A percentile compares a stretch with the other conserved stretches of the same genome.
Conservation (phyloP, 1,284 basidiomycete genomes). For the Laetiporus sulphureus region DNA sequence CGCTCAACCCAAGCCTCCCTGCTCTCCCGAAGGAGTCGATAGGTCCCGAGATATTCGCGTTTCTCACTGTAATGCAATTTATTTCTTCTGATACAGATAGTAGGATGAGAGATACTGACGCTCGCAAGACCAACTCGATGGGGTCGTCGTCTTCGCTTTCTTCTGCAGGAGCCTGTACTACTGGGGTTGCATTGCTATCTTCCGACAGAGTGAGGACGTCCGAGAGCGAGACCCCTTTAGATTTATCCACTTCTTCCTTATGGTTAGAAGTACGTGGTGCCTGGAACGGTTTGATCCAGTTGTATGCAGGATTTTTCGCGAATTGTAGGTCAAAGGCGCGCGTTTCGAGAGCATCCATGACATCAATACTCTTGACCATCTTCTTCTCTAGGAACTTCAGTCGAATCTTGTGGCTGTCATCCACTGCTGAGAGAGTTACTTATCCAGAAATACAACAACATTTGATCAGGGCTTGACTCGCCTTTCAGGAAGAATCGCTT, state of each 20-base stretch:
- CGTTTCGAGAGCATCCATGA: slow-evolving; percentile 16
- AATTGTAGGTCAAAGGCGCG: slow-evolving; percentile 18
- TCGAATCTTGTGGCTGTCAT: slow-evolving; percentile 24
- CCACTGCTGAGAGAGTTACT: slow-evolving; percentile 14
- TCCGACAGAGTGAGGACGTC: not conserved
- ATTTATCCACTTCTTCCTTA: not conserved
- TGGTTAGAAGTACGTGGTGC: not conserved
- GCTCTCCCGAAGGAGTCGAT: not conserved
- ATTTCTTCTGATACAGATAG: not conserved
- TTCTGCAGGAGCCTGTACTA: not conserved
- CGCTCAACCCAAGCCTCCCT: not conserved
- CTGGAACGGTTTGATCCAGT: slow-evolving; percentile 10
- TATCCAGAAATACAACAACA: not conserved
- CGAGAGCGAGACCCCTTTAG: not conserved
- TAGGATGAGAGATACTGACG: slow-evolving; percentile 11
- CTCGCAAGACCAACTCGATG: slow-evolving; percentile 17
- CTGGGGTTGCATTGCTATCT: not conserved
- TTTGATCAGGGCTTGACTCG: slow-evolving; percentile 4
- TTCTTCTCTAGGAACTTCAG: slow-evolving; percentile 21
- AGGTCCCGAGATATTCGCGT: slow-evolving; percentile 1
- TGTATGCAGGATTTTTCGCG: slow-evolving; percentile 9
- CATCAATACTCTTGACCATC: slow-evolving; percentile 22
- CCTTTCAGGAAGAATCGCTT: slow-evolving; percentile 25
- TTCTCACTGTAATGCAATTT: slow-evolving; percentile 2
- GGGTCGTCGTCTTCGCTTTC: slow-evolving; percentile 20